These are phyloP conservation scores for Salix suchowensis DNA, from an alignment of 345 rosid species.

Conservation along the genomic window DNA sequence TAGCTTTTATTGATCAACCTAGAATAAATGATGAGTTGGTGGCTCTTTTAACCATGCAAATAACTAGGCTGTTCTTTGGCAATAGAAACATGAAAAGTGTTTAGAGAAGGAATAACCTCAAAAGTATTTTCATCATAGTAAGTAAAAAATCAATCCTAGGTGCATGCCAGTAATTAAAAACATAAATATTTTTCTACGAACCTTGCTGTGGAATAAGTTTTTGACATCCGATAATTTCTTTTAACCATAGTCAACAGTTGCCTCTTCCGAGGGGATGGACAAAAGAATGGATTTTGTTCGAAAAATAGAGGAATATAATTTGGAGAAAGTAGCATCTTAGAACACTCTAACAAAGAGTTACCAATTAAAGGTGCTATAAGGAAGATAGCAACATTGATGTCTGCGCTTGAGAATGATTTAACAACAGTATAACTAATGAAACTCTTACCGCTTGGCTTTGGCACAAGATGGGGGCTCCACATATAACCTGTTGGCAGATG, in stretches of 20 bases:
- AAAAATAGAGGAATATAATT: neutral
- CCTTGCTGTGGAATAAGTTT: neutral
- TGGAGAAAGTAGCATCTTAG: neutral
- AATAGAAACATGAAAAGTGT: neutral
- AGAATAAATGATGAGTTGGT: neutral
- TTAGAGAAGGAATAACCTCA: neutral
- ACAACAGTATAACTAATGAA: neutral
- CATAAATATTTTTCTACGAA: neutral
- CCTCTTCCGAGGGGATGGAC: neutral
- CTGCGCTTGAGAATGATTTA: neutral
- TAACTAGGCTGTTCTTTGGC: neutral
- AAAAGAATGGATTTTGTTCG: neutral
- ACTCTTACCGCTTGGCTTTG: constrained; percentile 85
- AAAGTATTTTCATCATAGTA: neutral
- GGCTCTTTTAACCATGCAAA: neutral
- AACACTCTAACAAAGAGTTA: neutral
- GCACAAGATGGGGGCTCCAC: constrained; percentile 98
- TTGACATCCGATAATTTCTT: neutral
- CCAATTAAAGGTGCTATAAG: neutral
- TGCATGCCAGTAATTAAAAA: neutral
- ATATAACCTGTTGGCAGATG: constrained; percentile 95
- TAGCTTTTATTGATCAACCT: neutral
- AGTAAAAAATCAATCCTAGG: neutral
- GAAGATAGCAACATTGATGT: neutral
- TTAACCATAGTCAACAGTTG: neutral